Conservation (phyloP, 768 basidiomycete species). For the Lyophyllum atratum region DNA sequence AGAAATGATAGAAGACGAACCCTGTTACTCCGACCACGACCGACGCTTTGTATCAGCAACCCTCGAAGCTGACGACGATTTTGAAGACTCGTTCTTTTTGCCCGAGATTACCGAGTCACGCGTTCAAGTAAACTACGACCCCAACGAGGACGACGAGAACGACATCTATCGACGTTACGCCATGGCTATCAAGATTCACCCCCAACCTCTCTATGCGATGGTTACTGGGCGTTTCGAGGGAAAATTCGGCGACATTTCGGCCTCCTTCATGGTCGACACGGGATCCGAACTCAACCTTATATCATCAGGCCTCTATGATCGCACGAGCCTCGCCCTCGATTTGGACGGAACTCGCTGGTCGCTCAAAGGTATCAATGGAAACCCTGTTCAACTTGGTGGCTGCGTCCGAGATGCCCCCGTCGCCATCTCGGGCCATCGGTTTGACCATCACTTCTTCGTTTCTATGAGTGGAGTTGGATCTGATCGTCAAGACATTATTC, state of each 20-base stretch:
- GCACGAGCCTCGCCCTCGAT: constrained; percentile 12
- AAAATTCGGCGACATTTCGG: neutral
- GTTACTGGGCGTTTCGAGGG: neutral
- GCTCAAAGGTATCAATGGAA: constrained; percentile 24
- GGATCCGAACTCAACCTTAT: constrained; percentile 25
- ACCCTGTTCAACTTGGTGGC: constrained; percentile 14
- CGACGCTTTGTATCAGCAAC: too few relatives aligned
- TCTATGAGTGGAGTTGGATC: neutral
- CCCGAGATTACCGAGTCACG: neutral
- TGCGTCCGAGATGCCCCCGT: constrained; percentile 18
- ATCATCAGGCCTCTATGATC: constrained; percentile 1
- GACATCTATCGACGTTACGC: constrained; percentile 9
- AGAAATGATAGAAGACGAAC: neutral
- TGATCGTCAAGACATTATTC: constrained; percentile 16
- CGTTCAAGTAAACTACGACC: neutral
- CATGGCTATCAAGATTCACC: constrained; percentile 7
- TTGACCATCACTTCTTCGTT: neutral
- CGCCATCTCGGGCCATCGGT: neutral
- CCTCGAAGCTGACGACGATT: too few relatives aligned
- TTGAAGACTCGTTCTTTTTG: neutral
- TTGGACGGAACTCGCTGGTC: constrained; percentile 26
- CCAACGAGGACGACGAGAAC: neutral
- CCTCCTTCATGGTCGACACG: constrained; percentile 8
- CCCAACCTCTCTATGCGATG: constrained; percentile 13
- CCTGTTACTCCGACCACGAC: neutral